phyloP scores from a whole-genome alignment of 208 protist species.

The Angomonas ambiguus region DNA sequence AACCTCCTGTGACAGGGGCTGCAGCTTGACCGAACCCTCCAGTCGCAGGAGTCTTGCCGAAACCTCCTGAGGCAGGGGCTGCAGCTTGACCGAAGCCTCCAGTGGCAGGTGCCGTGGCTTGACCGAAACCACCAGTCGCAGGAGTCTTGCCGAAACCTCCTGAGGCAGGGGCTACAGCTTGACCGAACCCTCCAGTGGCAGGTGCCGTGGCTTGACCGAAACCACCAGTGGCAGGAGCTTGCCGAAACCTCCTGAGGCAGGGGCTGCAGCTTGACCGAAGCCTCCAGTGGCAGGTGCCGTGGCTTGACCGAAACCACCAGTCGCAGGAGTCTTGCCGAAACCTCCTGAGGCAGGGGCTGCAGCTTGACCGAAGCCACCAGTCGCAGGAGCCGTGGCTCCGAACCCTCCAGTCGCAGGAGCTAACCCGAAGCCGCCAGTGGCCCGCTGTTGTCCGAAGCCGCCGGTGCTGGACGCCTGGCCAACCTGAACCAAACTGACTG shows the following conservation, averaged over 20 bases:
- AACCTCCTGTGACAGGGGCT: constrained; percentile 12
- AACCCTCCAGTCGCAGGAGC: constrained; percentile 37
- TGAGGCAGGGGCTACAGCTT: not conserved
- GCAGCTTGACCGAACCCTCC: constrained; percentile 35
- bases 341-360: constrained; percentile 13
- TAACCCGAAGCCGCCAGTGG: constrained; percentile 16
- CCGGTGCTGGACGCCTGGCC: constrained; percentile 8
- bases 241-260: constrained; percentile 4
- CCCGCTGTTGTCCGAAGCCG: constrained; percentile 2
- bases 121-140: constrained; percentile 14
- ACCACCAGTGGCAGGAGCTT: constrained; percentile 19
- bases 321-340: constrained; percentile 14
- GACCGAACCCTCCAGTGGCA: constrained; percentile 17
- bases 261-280: constrained; percentile 14
- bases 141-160: not conserved
- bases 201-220: constrained; percentile 22
- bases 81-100: not conserved
- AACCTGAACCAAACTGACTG: not conserved
- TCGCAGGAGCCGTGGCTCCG: constrained; percentile 43
- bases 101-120: not conserved
- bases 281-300: constrained; percentile 15
- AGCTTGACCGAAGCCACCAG: constrained; percentile 43
- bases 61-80: not conserved
- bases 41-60: constrained; percentile 38
- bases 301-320: constrained; percentile 20